Evolutionary conservation across 2,329 filamentous ascomycete species (phyloP).

Genomic region (Penicillium expansum): DNA sequence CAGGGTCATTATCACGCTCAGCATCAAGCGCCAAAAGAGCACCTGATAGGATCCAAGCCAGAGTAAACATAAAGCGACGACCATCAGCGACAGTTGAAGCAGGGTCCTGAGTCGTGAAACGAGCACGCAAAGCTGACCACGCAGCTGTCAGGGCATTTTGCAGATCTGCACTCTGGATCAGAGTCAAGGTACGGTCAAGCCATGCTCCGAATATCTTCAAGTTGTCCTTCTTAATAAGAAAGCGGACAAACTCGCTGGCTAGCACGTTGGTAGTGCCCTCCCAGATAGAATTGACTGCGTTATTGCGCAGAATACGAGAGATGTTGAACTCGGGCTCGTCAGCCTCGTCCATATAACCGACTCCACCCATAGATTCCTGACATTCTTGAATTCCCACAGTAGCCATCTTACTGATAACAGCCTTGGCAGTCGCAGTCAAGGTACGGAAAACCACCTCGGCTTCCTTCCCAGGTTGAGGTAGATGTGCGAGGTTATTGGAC

Average conservation of each 20-base stretch:
- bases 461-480: constrained; percentile 37
- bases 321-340: constrained; percentile 63
- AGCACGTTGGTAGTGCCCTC: constrained; percentile 72
- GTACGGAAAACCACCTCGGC: constrained; percentile 29
- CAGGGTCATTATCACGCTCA: constrained; percentile 31
- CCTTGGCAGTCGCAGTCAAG: constrained; percentile 35
- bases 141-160: constrained; percentile 9
- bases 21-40: constrained; percentile 41
- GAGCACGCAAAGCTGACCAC: constrained; percentile 19
- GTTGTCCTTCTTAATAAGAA: constrained; percentile 26
- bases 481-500: constrained; percentile 45
- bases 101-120: constrained; percentile 17
- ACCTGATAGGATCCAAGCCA: constrained; percentile 38
- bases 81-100: constrained; percentile 28
- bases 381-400: constrained; percentile 37
- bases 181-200: constrained; percentile 37
- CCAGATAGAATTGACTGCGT: constrained; percentile 58
- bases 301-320: constrained; percentile 64
- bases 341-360: constrained; percentile 41
- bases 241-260: constrained; percentile 51
- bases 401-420: constrained; percentile 36
- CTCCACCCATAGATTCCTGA: constrained; percentile 40
- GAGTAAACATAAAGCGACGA: constrained; percentile 35
- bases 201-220: constrained; percentile 38
- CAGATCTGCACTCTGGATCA: constrained; percentile 12